These are phyloP conservation scores for Diaporthe aspalathi DNA, from an alignment of 2,329 filamentous ascomycete genomes.

Conservation along the genomic window DNA sequence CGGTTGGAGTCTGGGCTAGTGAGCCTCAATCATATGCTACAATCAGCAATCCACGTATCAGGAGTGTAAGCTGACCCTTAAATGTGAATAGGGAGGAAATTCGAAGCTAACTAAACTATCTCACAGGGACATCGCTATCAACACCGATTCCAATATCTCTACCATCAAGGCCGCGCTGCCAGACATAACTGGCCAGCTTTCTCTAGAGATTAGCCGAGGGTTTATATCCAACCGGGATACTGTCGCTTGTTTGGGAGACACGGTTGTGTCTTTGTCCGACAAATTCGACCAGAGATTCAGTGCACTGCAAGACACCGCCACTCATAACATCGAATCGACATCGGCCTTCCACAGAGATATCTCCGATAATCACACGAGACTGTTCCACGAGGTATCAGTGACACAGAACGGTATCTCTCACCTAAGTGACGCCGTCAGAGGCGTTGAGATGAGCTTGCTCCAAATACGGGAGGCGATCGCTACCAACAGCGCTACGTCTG, in stretches of 20 bases:
- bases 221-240: not conserved
- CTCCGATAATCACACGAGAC: not conserved
- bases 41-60: not conserved
- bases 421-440: not conserved
- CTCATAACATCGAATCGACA: not conserved
- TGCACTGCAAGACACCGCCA: not conserved
- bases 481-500: not conserved
- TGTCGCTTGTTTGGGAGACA: not conserved
- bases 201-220: not conserved
- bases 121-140: conserved; percentile 2
- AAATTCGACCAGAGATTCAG: not conserved
- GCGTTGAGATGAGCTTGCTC: not conserved
- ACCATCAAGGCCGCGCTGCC: conserved; percentile 5
- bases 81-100: not conserved
- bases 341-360: not conserved
- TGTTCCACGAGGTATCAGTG: not conserved
- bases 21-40: not conserved
- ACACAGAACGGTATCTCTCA: not conserved
- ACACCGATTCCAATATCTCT: not conserved
- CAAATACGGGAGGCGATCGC: not conserved
- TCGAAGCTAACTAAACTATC: not conserved
- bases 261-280: not conserved
- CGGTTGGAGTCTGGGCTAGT: not conserved
- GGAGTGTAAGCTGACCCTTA: not conserved
- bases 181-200: not conserved